These are phyloP conservation scores for Aspergillus sp. DNA, from an alignment of 2,329 filamentous ascomycete genomes.

Conservation along the genomic window DNA sequence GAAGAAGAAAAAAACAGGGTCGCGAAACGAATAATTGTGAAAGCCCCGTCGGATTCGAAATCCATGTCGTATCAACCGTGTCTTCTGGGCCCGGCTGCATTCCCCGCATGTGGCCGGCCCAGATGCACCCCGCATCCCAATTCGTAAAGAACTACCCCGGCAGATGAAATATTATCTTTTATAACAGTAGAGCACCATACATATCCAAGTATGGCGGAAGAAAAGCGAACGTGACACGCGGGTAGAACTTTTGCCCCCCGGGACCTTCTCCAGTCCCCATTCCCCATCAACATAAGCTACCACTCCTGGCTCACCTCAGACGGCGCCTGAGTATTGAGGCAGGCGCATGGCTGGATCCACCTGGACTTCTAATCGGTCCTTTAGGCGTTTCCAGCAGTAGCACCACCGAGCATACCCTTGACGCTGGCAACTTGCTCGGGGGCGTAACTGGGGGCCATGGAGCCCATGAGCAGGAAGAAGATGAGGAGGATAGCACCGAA, in stretches of 20 bases:
- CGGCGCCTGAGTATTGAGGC: background rate
- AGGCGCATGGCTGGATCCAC: background rate
- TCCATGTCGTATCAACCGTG: conserved; percentile 17
- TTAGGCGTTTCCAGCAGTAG: conserved; percentile 37
- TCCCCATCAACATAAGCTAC: background rate
- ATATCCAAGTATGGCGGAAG: conserved; percentile 4
- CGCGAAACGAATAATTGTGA: conserved; percentile 4
- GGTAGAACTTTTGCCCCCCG: background rate
- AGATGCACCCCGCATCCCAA: conserved; percentile 15
- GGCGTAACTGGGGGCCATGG: conserved; percentile 57
- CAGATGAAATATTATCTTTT: conserved; percentile 21
- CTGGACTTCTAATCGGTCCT: background rate
- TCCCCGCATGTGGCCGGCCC: conserved; percentile 39
- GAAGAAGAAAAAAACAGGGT: conserved; percentile 14
- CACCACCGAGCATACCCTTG: conserved; percentile 41
- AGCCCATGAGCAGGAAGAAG: conserved; percentile 69
- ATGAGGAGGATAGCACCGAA: conserved; percentile 66
- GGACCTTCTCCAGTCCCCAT: conserved; percentile 1
- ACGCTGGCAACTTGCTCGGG: conserved; percentile 37
- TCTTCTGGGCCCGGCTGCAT: conserved; percentile 32
- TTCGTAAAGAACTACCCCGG: conserved; percentile 10
- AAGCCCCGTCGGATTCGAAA: conserved; percentile 12
- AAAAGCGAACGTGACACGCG: conserved; percentile 1
- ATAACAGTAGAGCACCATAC: conserved; percentile 14
- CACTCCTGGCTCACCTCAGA: background rate